Conservation (phyloP, 768 basidiomycete genomes). For the Pluteus cervinus region DNA sequence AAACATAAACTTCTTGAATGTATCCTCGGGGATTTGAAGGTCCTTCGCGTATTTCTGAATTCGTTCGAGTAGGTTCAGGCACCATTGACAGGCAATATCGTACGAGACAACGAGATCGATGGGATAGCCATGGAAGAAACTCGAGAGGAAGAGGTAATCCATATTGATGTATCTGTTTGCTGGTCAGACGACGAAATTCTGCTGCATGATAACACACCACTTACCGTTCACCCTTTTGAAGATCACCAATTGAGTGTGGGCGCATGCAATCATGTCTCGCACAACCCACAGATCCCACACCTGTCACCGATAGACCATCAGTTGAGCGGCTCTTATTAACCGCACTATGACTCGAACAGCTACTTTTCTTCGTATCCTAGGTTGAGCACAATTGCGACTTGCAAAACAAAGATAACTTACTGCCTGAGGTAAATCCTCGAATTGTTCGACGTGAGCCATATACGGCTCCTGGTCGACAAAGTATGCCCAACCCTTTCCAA, state of each 20-base stretch:
- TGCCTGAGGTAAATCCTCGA: constrained; percentile 5
- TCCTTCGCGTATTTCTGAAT: constrained; percentile 8
- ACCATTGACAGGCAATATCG: constrained; percentile 28
- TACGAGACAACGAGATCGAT: constrained; percentile 15
- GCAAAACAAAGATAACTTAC: constrained; percentile 4
- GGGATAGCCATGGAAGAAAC: constrained; percentile 1
- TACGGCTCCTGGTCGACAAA: constrained; percentile 11
- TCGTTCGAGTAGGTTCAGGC: constrained; percentile 12
- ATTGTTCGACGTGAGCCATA: constrained; percentile 3
- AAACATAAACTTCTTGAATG: not conserved
- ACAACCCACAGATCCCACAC: constrained; percentile 7
- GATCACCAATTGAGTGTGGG: constrained; percentile 3
- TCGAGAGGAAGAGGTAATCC: constrained; percentile 17
- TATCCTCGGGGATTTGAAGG: constrained; percentile 1
- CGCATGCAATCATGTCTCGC: constrained; percentile 5
- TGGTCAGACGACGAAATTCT: not conserved
- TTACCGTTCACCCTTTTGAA: constrained; percentile 3
- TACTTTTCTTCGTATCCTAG: constrained; percentile 1
- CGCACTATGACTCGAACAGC: constrained; percentile 4
- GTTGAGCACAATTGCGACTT: not conserved
- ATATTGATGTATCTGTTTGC: constrained; percentile 17
- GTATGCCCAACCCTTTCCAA: constrained; percentile 15
- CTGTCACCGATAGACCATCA: constrained; percentile 5
- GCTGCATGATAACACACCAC: not conserved
- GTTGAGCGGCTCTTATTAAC: constrained; percentile 7